Conservation (phyloP, 2,329 filamentous ascomycete genomes). For the Emmonsiellopsis sp. region DNA sequence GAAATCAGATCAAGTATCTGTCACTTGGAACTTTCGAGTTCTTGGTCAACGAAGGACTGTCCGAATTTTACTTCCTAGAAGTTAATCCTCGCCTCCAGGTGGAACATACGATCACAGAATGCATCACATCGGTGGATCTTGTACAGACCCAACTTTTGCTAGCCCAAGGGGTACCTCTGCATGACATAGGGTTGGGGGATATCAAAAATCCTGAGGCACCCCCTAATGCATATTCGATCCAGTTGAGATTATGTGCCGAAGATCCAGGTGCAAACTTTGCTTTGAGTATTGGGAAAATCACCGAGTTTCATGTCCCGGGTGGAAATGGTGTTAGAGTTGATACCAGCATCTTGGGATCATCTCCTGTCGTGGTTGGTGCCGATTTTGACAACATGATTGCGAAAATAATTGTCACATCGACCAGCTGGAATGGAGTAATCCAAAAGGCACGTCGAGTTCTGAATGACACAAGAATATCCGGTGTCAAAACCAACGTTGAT, state of each 20-base stretch:
- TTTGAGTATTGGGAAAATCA: constrained; percentile 52
- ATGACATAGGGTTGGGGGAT: constrained; percentile 25
- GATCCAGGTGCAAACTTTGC: constrained; percentile 44
- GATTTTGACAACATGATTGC: constrained; percentile 52
- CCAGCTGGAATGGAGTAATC: constrained; percentile 43
- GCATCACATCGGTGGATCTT: constrained; percentile 44
- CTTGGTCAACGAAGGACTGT: constrained; percentile 41
- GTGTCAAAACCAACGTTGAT: constrained; percentile 50
- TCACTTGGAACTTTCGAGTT: constrained; percentile 59
- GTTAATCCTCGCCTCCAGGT: constrained; percentile 53
- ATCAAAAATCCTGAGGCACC: constrained; percentile 21
- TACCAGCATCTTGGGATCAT: constrained; percentile 40
- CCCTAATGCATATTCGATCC: constrained; percentile 40
- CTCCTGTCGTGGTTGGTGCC: constrained; percentile 38
- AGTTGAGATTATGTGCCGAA: constrained; percentile 50
- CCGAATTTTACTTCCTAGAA: constrained; percentile 50
- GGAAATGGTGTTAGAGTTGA: constrained; percentile 52
- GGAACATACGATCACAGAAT: constrained; percentile 53
- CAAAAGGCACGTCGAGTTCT: constrained; percentile 47
- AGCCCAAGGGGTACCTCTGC: constrained; percentile 40
- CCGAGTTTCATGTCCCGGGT: constrained; percentile 43
- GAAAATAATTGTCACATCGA: constrained; percentile 49
- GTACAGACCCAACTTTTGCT: constrained; percentile 47
- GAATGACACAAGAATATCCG: constrained; percentile 45
- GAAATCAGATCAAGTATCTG: constrained; percentile 41